A percentile compares a stretch with the other conserved stretches of the same genome.
Evolutionary conservation across 371 early-diverging fungal genomes (phyloP).

Genomic region (Fennellomyces sp.): DNA sequence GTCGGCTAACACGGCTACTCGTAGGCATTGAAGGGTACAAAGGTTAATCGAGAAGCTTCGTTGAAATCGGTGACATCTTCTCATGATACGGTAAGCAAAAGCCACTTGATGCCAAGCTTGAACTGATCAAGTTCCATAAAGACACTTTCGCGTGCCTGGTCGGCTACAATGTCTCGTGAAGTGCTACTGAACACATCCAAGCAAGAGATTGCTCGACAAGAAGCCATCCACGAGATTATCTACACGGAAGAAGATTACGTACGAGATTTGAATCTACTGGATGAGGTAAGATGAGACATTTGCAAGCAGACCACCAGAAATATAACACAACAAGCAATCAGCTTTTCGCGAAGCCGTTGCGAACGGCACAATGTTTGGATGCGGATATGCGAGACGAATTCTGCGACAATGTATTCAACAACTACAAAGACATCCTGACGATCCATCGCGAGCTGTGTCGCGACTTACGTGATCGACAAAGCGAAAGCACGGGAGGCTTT

Average conservation of each 20-base stretch:
- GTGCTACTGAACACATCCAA: constrained; percentile 71
- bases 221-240: constrained; percentile 90
- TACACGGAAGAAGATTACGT: constrained; percentile 91
- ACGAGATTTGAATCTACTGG: constrained; percentile 61
- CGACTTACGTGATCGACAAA: constrained; percentile 71
- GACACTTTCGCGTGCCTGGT: constrained; percentile 54
- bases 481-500: constrained; percentile 57
- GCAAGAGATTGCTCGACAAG: constrained; percentile 85
- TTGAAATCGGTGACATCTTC: constrained; percentile 24
- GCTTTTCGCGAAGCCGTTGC: constrained; percentile 27
- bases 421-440: constrained; percentile 69
- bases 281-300: constrained; percentile 22
- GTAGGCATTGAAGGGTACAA: neutral
- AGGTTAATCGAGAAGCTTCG: constrained; percentile 16
- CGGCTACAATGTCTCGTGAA: constrained; percentile 68
- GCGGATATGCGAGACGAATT: constrained; percentile 62
- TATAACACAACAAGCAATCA: constrained; percentile 1
- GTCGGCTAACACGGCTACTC: too few species aligned
- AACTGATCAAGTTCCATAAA: neutral
- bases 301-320: neutral
- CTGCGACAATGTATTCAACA: constrained; percentile 78
- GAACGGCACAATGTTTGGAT: constrained; percentile 47
- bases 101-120: too few species aligned
- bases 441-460: constrained; percentile 70
- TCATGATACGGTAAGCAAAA: constrained; percentile 38